Evolutionary conservation across 257 asterid species (phyloP), one percentile per base, ranked within the genome.

Genomic region (Solanum chiquidenum): DNA sequence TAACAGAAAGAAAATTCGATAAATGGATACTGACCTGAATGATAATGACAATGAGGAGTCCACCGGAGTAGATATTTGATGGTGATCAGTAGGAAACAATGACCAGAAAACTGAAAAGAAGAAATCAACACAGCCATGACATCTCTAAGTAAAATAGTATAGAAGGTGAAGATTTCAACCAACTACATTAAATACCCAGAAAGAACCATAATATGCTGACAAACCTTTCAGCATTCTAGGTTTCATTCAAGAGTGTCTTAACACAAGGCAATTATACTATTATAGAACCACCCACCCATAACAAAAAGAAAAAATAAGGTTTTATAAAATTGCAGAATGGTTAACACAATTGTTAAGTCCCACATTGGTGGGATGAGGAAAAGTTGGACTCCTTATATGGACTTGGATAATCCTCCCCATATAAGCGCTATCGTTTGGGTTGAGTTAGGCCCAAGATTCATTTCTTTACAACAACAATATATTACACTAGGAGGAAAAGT

Each of bases 1-100:
- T 27, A 86, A 69, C 87, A 20, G 60, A 42, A 38, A 86, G 3
- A 75, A 16, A 71, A 86, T 87, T 9, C 12, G 87, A 60, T 49
- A 49, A 33, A 76, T 73, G 12, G 74, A 87, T 69, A 52, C 89
- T 75, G 85, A 95, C 98, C 98, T 92, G 97, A 94, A 96, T 79
- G 98, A 96, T 34, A 94, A 90, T 64, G 99, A 94, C 25, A 95
- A 93, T 40, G 99, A 94, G 76, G 98, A 93, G 87, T 96, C 98
- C 87, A 91, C 92, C 4, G 98, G 92, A 72, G 98, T 86, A 87
- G 95, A 90, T 35, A 90, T 91, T 74, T 90, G 93, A 62, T 90
- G 91, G 90, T 91, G 94, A 87, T 95, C 93, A 37, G 94, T 85
- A 82, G 98, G 98, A 91, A 95, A 92, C 52, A 96, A 94, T 27